These are phyloP conservation scores for Amoebophrya sp. DNA, from an alignment of 169 alveolate species.

Conservation along the genomic window DNA sequence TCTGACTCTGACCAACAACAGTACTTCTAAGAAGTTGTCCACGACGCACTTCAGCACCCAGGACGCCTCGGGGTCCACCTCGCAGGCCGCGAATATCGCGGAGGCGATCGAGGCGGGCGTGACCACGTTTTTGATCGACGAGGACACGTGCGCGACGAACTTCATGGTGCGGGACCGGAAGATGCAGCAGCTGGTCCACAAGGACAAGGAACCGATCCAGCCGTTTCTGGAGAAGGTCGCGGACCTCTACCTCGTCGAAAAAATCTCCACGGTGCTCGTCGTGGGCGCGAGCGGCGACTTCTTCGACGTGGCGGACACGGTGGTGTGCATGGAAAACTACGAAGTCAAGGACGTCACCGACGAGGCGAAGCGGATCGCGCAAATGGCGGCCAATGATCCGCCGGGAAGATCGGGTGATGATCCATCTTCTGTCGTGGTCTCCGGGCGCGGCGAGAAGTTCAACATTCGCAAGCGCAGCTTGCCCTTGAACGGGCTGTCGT, in stretches of 20 bases:
- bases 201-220: constrained; percentile 43
- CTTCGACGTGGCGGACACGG: constrained; percentile 40
- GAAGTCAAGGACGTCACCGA: constrained; percentile 31
- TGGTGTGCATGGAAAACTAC: constrained; percentile 35
- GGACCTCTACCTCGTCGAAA: no score
- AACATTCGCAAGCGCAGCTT: background rate
- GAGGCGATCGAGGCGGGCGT: constrained; percentile 57
- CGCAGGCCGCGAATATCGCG: constrained; percentile 57
- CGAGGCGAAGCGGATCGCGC: constrained; percentile 32
- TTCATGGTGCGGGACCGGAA: constrained; percentile 40
- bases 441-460: background rate
- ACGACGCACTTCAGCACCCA: constrained; percentile 32
- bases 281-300: constrained; percentile 45
- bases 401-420: background rate
- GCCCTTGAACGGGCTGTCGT: background rate
- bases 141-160: constrained; percentile 54
- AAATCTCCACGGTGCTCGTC: constrained; percentile 32
- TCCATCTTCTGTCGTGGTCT: background rate
- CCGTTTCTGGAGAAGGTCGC: constrained; percentile 33
- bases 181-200: constrained; percentile 37
- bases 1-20: constrained; percentile 21
- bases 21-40: constrained; percentile 15
- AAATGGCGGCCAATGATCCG: background rate
- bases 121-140: constrained; percentile 44
- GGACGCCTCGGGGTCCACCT: constrained; percentile 55